Evolutionary conservation across 2,329 filamentous ascomycete species (phyloP).

Genomic region (Chalara sp.): DNA sequence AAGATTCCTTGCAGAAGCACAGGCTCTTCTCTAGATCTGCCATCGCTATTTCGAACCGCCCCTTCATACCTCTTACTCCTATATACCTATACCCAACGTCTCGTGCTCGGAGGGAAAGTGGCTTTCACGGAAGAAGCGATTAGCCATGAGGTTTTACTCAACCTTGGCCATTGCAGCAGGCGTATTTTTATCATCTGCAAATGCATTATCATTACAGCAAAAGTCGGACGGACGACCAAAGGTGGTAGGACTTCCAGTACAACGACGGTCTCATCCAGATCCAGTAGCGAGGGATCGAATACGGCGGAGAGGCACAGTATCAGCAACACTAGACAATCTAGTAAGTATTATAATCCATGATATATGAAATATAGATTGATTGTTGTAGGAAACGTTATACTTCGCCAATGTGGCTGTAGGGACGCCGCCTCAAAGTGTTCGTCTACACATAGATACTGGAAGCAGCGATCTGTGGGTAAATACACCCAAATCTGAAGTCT

Average conservation of each 20-base stretch:
- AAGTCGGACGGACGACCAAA: constrained; percentile 21
- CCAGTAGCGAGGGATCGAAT: constrained; percentile 27
- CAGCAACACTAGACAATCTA: constrained; percentile 47
- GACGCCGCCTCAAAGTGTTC: constrained; percentile 50
- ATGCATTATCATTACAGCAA: constrained; percentile 21
- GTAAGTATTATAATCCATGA: constrained; percentile 27
- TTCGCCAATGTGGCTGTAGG: constrained; percentile 57
- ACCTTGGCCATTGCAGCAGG: constrained; percentile 19
- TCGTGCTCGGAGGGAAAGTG: too few relatives aligned
- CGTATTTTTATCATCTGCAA: constrained; percentile 20
- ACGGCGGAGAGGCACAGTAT: constrained; percentile 37
- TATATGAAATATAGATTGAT: too few relatives aligned
- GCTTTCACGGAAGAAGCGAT: too few relatives aligned
- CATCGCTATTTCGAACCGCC: too few relatives aligned
- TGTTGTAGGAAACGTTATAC: constrained; percentile 51
- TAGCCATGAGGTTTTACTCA: constrained; percentile 21
- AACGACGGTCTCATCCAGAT: constrained; percentile 19
- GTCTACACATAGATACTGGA: constrained; percentile 60
- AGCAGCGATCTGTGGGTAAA: constrained; percentile 70
- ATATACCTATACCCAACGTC: too few relatives aligned
- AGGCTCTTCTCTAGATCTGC: too few relatives aligned
- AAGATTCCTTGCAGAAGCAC: too few relatives aligned
- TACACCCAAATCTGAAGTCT: constrained; percentile 53
- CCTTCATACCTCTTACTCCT: too few relatives aligned
- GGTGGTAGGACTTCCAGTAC: constrained; percentile 25